Base-by-base conservation (phyloP, 139 green algal genomes). In the Tetraselmis chui region DNA sequence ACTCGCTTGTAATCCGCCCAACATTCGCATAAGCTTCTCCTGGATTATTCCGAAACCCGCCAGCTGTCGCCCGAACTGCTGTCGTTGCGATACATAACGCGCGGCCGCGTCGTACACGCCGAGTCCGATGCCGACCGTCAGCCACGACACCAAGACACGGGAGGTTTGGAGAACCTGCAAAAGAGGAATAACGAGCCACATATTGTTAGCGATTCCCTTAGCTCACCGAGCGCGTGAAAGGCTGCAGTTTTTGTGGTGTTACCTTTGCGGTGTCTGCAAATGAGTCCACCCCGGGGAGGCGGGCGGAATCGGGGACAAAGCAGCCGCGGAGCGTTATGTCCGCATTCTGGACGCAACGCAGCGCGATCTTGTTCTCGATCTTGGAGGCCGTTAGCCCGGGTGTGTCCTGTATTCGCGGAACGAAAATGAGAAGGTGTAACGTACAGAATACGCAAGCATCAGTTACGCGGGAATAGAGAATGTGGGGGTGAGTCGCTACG, bases 71-170 rank as follows among this genome's bases (percentile, higher is more conserved):
- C 92, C 93, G 90, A 98, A 98, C 89, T 98, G 95, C 81, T 85
- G 24, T 28, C 95, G 89, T 88, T 98, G 87, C 23, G 82, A 45
- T 79, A 94, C 77, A 84, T 98, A 98, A 67, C 89, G 91, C 78
- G 5, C 2, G 2, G 82, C 90, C 91, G 98, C 95, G 88, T 98
- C 95, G 85, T 97, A 98, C 29, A 93, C 92, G 22, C 95, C 95
- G 89, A 95, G 90, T 25, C 88, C 88, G 27, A 98, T 89, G 45
- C 95, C 95, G 32, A 98, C 92, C 0, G 95, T 95, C 89, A 97
- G 94, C 95, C 95, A 98, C 11, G 91, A 93, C 32, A 98, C 95
- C 95, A 98, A 97, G 31, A 98, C 89, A 79, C 95, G 91, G 31
- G 86, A 94, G 58, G 96, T 91, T 26, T 91, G 94, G 81, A 98